phyloP scores from a whole-genome alignment of 371 early-diverging fungal species.

The Saksenaea oblongispora region DNA sequence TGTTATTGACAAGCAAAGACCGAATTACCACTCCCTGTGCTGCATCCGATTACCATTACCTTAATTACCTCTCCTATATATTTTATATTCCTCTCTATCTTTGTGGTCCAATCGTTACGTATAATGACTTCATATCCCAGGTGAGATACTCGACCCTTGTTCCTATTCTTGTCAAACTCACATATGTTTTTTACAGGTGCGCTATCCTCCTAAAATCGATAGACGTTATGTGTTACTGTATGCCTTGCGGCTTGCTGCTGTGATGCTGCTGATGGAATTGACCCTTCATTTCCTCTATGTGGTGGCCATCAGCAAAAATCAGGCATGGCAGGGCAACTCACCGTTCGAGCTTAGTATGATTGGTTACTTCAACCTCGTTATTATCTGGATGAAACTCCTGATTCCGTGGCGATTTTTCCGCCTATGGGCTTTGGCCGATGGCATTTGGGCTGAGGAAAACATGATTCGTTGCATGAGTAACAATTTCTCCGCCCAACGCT shows the following conservation, averaged over 20 bases:
- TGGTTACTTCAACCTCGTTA: conserved; percentile 80
- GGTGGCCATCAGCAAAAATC: conserved; percentile 81
- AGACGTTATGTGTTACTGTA: conserved; percentile 37
- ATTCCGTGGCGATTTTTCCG: conserved; percentile 96
- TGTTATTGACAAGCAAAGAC: conserved; percentile 47
- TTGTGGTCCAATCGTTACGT: conserved; percentile 91
- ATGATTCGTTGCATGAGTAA: conserved; percentile 93
- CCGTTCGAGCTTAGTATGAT: conserved; percentile 78
- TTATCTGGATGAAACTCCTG: conserved; percentile 89
- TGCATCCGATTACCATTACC: conserved; percentile 64
- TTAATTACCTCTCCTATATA: conserved; percentile 72
- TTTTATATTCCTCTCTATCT: conserved; percentile 85
- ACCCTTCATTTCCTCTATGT: conserved; percentile 81
- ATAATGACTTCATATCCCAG: conserved; percentile 82
- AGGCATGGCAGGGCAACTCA: conserved; percentile 75
- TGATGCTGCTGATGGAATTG: conserved; percentile 77
- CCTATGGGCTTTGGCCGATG: conserved; percentile 88
- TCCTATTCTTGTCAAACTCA: background rate
- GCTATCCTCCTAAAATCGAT: conserved; percentile 52
- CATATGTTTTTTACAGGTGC: conserved; percentile 34
- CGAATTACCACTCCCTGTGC: conserved; percentile 51
- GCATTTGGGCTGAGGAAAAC: conserved; percentile 85
- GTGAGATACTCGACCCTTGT: conserved; percentile 22
- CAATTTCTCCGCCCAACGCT: conserved; percentile 87
- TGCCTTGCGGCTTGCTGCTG: conserved; percentile 48